Evolutionary conservation across 169 alveolate genomes (phyloP).

Genomic region (Eimeria tenella): DNA sequence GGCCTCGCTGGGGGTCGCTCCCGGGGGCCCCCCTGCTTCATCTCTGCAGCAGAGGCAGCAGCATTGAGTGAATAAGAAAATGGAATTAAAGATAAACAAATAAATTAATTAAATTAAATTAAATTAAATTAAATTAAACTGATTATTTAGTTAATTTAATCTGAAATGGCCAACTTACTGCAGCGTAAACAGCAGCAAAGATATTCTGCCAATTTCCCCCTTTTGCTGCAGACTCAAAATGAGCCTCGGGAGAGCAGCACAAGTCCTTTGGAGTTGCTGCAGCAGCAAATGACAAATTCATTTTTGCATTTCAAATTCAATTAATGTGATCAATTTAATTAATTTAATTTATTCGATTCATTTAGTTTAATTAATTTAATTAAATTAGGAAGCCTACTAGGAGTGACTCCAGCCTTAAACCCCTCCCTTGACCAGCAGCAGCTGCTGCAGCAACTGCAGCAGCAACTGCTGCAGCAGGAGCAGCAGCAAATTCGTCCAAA

Average conservation of each 20-base stretch:
- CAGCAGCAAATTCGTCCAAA: neutral
- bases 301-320: neutral
- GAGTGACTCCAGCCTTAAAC: neutral
- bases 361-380: no score
- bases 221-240: neutral
- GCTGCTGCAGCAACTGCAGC: neutral
- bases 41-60: neutral
- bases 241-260: slow-evolving; percentile 12
- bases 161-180: no score
- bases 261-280: slow-evolving; percentile 1
- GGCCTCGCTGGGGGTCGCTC: no score
- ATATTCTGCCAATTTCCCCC: neutral
- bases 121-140: no score
- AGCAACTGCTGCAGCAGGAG: no score
- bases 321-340: neutral
- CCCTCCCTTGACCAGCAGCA: neutral
- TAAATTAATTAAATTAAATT: no score
- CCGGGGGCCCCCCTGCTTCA: neutral
- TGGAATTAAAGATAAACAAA: neutral
- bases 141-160: no score
- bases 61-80: neutral
- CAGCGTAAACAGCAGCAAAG: neutral
- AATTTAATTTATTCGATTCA: neutral
- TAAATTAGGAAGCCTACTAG: neutral
- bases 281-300: neutral